Percentiles rank a stretch among this genome's conserved stretches.
phyloP scores from a whole-genome alignment of 2,329 filamentous ascomycete species.

The Penicillium sp. region DNA sequence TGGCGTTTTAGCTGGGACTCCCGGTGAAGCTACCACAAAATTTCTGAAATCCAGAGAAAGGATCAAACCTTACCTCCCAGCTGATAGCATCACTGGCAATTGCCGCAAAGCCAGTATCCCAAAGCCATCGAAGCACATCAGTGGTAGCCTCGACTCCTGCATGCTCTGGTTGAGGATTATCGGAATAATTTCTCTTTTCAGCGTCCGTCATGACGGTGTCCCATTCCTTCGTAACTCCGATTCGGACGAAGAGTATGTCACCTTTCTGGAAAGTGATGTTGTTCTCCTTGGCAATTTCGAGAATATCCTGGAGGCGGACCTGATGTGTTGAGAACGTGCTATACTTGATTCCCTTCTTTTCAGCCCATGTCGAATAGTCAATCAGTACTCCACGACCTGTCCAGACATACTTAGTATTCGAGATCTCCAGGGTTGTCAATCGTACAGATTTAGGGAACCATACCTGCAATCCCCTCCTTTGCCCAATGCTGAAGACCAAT shows the following conservation, averaged over 20 bases:
- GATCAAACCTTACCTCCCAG: constrained; percentile 54
- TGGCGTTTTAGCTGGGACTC: constrained; percentile 12
- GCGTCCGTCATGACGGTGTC: constrained; percentile 45
- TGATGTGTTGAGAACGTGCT: constrained; percentile 50
- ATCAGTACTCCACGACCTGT: constrained; percentile 59
- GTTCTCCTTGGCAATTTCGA: constrained; percentile 50
- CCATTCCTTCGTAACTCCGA: constrained; percentile 51
- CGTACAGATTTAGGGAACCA: background rate
- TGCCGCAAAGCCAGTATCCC: constrained; percentile 63
- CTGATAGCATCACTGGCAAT: constrained; percentile 64
- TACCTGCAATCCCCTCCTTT: constrained; percentile 53
- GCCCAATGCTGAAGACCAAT: constrained; percentile 59
- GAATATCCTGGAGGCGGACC: constrained; percentile 45
- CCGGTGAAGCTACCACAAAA: background rate
- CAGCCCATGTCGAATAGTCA: constrained; percentile 57
- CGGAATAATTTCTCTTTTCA: constrained; percentile 39
- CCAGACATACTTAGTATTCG: background rate
- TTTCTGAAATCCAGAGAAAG: background rate
- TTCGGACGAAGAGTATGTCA: constrained; percentile 60
- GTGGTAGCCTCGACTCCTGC: constrained; percentile 58
- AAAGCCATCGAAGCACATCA: constrained; percentile 63
- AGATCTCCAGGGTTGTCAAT: background rate
- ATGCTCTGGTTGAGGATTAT: constrained; percentile 49
- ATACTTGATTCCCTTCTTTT: constrained; percentile 48
- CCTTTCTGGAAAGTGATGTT: constrained; percentile 56